Base-by-base conservation (phyloP, 495 filamentous ascomycete species). In the Aspergillus sparsus region DNA sequence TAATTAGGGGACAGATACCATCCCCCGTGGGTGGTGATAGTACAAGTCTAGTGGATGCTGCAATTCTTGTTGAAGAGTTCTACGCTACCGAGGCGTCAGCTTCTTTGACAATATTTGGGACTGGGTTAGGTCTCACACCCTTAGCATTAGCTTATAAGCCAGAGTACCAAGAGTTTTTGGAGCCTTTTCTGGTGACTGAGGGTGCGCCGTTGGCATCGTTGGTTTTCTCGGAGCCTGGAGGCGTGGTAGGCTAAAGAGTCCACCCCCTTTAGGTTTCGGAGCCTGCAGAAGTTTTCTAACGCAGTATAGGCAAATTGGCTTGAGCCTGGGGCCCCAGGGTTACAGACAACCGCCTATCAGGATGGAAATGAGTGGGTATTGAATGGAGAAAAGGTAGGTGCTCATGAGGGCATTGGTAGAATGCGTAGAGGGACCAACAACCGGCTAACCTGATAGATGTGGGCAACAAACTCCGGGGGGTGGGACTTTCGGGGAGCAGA, bases 401-500 rank as follows among this genome's bases (percentile, higher is more conserved):
- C 5, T 44, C 36, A 3, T 18, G 10, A 7, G 21, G 21, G 3
- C 21, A 27, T 27, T 27, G 21, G 3, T 27, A 3, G 21, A 27
- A 27, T 27, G 21, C 4, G n/a, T 49, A 49, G 8, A 41, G 37
- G 37, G 9, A 10, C 37, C 4, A 49, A 1, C 15, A n/a, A 49
- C 49, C 15, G 9, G 15, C 7, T 33, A 33, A 31, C 7, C 2
- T 11, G n/a, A 2, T 18, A 63, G 61, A 52, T 63, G 13, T 63
- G 61, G 61, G 61, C 61, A 1, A 59, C 61, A 0, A 63, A 56
- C 45, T 55, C 50, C 0, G 61, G 51, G 5, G 61, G 61, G 2
- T 63, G 61, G 61, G 61, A 63, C 45, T 58, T 55, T n/a, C 42
- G 39, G 6, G 61, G 61, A 8, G 56, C 61, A 0, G 61, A 63